These are phyloP conservation scores for Fusarium sp. DNA, from an alignment of 2,329 filamentous ascomycete genomes.

Conservation along the genomic window DNA sequence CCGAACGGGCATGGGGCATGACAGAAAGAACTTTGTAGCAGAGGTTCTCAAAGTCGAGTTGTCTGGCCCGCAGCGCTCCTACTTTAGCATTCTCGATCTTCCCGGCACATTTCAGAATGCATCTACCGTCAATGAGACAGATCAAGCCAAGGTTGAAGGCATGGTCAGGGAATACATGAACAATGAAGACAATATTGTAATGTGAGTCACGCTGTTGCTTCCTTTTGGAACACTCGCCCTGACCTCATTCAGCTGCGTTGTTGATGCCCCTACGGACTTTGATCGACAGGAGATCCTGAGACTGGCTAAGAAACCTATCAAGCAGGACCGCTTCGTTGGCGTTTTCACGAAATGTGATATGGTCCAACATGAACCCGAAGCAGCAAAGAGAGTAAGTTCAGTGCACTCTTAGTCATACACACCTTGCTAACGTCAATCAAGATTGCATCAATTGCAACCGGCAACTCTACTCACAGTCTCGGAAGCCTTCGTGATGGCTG, in stretches of 20 bases:
- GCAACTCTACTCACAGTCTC: slow-evolving; percentile 1
- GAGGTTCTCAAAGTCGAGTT: slow-evolving; percentile 55
- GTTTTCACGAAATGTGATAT: slow-evolving; percentile 56
- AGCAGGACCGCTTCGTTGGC: slow-evolving; percentile 50
- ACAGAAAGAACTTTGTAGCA: slow-evolving; percentile 52
- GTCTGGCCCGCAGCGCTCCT: slow-evolving; percentile 51
- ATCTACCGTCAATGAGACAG: slow-evolving; percentile 45
- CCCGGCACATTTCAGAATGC: slow-evolving; percentile 50
- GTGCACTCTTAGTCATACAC: no score
- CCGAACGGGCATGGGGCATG: slow-evolving; percentile 27
- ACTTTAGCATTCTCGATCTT: slow-evolving; percentile 55
- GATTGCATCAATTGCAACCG: slow-evolving; percentile 29
- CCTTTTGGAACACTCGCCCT: neutral
- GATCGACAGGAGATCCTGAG: slow-evolving; percentile 48
- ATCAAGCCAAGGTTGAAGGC: slow-evolving; percentile 46
- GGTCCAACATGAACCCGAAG: slow-evolving; percentile 19
- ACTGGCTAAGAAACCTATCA: slow-evolving; percentile 45
- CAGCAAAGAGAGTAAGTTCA: slow-evolving; percentile 15
- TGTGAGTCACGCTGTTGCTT: slow-evolving; percentile 44
- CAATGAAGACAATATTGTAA: slow-evolving; percentile 53
- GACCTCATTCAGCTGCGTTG: slow-evolving; percentile 48
- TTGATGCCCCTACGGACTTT: slow-evolving; percentile 50
- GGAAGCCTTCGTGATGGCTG: slow-evolving; percentile 43
- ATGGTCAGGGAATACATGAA: slow-evolving; percentile 54
- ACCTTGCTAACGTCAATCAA: slow-evolving; percentile 11